A percentile compares a stretch with the other conserved stretches of the same genome.
Conservation (phyloP, 805 yeast genomes). For the Barnettozyma salicaria region DNA sequence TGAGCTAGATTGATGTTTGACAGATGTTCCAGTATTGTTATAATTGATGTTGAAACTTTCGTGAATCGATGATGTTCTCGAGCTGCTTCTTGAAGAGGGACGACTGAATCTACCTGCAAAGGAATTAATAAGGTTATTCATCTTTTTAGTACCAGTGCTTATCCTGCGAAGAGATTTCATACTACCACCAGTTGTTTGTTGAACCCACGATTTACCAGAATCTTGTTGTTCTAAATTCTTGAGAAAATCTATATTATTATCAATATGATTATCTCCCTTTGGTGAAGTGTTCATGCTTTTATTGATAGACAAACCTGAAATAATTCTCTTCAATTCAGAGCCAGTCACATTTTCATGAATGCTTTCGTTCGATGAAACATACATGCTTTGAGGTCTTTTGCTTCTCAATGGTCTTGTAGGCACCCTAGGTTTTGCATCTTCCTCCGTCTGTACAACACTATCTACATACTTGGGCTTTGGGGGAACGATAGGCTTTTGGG, state of each 20-base stretch:
- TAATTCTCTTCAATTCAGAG: constrained; percentile 23
- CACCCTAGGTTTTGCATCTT: background rate
- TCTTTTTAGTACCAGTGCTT: constrained; percentile 24
- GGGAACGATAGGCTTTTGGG: constrained; percentile 12
- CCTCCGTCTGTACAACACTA: constrained; percentile 25
- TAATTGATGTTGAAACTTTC: constrained; percentile 20
- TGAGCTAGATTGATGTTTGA: constrained; percentile 19
- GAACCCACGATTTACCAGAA: constrained; percentile 29
- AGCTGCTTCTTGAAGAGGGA: constrained; percentile 23
- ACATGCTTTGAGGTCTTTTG: constrained; percentile 33
- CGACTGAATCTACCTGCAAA: constrained; percentile 26
- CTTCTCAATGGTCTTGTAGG: constrained; percentile 5
- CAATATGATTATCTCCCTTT: constrained; percentile 23
- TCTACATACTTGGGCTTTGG: constrained; percentile 24
- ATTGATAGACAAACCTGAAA: constrained; percentile 22
- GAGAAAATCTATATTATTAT: constrained; percentile 35
- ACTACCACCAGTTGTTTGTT: constrained; percentile 30
- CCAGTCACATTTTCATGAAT: constrained; percentile 10
- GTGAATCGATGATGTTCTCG: constrained; percentile 26
- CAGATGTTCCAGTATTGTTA: constrained; percentile 10
- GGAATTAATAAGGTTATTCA: constrained; percentile 20
- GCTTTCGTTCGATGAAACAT: constrained; percentile 17
- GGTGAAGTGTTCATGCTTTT: constrained; percentile 17
- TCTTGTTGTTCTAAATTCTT: constrained; percentile 33
- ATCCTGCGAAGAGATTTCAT: constrained; percentile 26